phyloP scores from a whole-genome alignment of 2,329 filamentous ascomycete genomes.

The Penicillium rolfsii region DNA sequence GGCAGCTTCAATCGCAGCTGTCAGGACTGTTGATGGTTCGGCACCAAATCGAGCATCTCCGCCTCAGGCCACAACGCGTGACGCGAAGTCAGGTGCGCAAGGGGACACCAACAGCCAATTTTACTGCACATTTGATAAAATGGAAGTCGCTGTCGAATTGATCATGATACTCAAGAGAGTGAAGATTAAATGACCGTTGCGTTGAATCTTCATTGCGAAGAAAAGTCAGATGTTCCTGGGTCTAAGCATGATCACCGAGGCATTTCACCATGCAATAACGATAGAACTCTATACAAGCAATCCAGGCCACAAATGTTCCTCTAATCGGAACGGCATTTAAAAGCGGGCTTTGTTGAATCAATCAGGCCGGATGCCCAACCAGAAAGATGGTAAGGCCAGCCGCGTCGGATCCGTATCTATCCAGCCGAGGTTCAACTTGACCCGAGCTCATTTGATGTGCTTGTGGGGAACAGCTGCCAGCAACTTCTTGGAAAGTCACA shows the following conservation, averaged over 20 bases:
- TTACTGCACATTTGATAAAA: neutral
- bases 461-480: conserved; percentile 11
- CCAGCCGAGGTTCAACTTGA: conserved; percentile 26
- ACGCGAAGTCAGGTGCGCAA: conserved; percentile 36
- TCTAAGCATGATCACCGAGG: neutral
- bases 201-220: neutral
- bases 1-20: conserved; percentile 9
- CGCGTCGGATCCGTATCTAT: neutral
- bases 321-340: neutral
- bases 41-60: conserved; percentile 25
- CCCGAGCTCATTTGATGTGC: conserved; percentile 5
- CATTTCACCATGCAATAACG: neutral
- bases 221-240: neutral
- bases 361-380: neutral
- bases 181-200: neutral
- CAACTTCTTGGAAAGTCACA: conserved; percentile 1
- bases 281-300: neutral
- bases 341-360: neutral
- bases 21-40: conserved; percentile 27
- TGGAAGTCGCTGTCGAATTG: neutral
- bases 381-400: neutral
- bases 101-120: neutral
- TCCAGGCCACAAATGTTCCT: neutral
- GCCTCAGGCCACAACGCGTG: conserved; percentile 37
- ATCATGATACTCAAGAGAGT: neutral